These are phyloP conservation scores for Crucibulum laeve DNA, from an alignment of 768 basidiomycete species.

Conservation along the genomic window DNA sequence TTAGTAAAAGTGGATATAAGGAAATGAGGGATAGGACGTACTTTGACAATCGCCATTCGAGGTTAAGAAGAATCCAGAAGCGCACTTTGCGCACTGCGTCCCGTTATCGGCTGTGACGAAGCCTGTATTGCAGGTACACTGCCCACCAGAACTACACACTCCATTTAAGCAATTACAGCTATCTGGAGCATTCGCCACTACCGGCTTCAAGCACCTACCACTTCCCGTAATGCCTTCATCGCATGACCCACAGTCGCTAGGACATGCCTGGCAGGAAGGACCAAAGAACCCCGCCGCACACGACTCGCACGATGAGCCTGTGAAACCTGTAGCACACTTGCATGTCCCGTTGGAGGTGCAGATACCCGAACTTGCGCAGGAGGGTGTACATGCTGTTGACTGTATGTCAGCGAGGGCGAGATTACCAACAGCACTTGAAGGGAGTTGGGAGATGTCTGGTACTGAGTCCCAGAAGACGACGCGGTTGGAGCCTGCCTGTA, in stretches of 20 bases:
- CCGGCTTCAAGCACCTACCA: slow-evolving; percentile 61
- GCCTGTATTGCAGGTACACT: too few species aligned
- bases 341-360: slow-evolving; percentile 68
- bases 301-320: slow-evolving; percentile 70
- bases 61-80: too few species aligned
- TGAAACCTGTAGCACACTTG: slow-evolving; percentile 65
- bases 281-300: slow-evolving; percentile 73
- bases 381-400: slow-evolving; percentile 72
- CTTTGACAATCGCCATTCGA: too few species aligned
- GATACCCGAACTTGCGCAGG: slow-evolving; percentile 57
- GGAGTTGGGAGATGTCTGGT: too few species aligned
- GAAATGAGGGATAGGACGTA: too few species aligned
- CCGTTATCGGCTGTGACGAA: too few species aligned
- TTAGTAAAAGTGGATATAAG: too few species aligned
- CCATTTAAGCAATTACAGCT: slow-evolving; percentile 81
- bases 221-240: slow-evolving; percentile 75
- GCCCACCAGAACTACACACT: slow-evolving; percentile 59
- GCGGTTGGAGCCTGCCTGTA: too few species aligned
- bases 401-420: too few species aligned
- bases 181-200: slow-evolving; percentile 49
- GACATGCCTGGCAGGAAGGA: slow-evolving; percentile 61
- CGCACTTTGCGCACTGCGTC: too few species aligned
- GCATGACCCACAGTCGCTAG: slow-evolving; percentile 59
- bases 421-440: too few species aligned
- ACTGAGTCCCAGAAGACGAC: too few species aligned